Percentiles rank a stretch among this genome's conserved stretches.
These are phyloP conservation scores for Scutellaria galericulata DNA, from an alignment of 257 asterid genomes.

Conservation along the genomic window DNA sequence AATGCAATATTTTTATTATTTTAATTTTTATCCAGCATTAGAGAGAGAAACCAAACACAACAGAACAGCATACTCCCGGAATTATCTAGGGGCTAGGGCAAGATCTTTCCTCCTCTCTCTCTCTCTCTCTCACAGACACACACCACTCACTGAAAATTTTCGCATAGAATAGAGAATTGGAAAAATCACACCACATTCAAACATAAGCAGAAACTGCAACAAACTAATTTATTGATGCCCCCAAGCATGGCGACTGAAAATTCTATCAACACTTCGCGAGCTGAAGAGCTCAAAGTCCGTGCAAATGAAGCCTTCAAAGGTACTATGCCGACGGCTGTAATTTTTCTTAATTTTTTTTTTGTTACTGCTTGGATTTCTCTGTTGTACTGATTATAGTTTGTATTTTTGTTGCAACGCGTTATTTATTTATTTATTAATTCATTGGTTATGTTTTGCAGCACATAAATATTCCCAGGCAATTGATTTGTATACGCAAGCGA, in stretches of 20 bases:
- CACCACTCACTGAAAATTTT: constrained; percentile 24
- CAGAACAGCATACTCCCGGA: constrained; percentile 31
- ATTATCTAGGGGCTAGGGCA: constrained; percentile 58
- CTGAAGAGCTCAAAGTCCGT: constrained; percentile 78
- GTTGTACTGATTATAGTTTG: not conserved
- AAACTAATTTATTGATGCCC: constrained; percentile 54
- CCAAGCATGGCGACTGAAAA: constrained; percentile 72
- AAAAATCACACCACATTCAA: not conserved
- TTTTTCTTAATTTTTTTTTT: not conserved
- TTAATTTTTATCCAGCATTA: not conserved
- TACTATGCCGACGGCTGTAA: constrained; percentile 26
- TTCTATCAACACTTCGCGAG: constrained; percentile 50
- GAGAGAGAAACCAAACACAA: not conserved
- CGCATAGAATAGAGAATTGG: not conserved
- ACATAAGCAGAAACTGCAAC: constrained; percentile 19
- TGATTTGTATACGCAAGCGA: constrained; percentile 93
- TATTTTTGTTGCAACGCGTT: constrained; percentile 6
- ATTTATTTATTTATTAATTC: constrained; percentile 17
- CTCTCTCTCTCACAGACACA: constrained; percentile 20
- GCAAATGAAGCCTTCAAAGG: constrained; percentile 99
- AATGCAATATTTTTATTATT: too few species aligned
- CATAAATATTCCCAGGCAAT: constrained; percentile 88
- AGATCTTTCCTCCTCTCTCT: not conserved
- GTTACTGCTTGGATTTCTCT: not conserved
- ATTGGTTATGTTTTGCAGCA: constrained; percentile 50